Conservation (phyloP, 1,139 yeast genomes). For the Taphrina confusa region DNA sequence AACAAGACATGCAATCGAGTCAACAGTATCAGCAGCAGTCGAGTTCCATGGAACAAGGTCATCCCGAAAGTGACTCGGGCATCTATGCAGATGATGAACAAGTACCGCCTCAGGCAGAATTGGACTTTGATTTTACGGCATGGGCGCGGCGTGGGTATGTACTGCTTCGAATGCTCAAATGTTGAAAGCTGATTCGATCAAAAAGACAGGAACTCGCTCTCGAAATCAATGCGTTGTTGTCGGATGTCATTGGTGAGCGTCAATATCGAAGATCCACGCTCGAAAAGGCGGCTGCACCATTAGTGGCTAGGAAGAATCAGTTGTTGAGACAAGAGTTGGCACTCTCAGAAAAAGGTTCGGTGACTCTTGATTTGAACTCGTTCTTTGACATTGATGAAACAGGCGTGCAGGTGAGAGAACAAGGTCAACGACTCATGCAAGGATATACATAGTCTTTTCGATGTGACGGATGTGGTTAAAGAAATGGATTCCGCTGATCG, state of each 20-base stretch:
- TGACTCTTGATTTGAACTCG: neutral
- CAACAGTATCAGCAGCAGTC: neutral
- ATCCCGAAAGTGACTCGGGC: neutral
- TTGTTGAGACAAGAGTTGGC: neutral
- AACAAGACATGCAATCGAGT: no score
- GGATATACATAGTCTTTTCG: neutral
- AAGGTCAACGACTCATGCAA: constrained; percentile 9
- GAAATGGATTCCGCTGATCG: constrained; percentile 11
- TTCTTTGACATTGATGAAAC: neutral
- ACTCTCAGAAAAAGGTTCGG: neutral
- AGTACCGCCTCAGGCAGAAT: neutral
- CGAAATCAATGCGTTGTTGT: neutral
- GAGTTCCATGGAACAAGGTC: neutral
- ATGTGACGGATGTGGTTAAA: neutral
- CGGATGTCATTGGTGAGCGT: neutral
- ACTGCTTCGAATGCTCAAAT: neutral
- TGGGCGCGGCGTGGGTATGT: constrained; percentile 1
- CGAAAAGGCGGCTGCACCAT: constrained; percentile 1
- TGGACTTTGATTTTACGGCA: neutral
- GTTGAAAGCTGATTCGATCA: neutral
- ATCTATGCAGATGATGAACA: no score
- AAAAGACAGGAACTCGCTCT: constrained; percentile 15
- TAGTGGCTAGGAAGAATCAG: neutral
- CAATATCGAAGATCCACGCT: neutral
- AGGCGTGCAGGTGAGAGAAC: constrained; percentile 14